These are phyloP conservation scores for Scenedesmus sp. DNA, from an alignment of 163 green algal genomes.

Conservation along the genomic window DNA sequence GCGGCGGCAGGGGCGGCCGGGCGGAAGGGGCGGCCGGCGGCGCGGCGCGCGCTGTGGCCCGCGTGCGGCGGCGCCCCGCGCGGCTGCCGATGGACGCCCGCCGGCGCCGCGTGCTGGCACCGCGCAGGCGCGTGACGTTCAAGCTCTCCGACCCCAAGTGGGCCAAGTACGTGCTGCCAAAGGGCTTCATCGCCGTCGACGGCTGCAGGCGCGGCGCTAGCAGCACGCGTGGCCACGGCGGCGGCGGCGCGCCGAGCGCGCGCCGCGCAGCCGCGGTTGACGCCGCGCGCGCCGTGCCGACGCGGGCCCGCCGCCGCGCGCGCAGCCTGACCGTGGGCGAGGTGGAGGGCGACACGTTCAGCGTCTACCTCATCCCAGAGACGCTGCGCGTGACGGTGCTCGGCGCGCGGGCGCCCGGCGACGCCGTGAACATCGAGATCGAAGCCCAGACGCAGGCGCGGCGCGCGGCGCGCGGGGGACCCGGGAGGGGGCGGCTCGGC, in stretches of 20 bases:
- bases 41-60: not conserved
- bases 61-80: too few relatives aligned
- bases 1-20: not conserved
- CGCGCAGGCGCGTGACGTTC: constrained; percentile 46
- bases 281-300: too few relatives aligned
- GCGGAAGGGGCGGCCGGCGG: not conserved
- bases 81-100: too few relatives aligned
- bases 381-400: constrained; percentile 91
- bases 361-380: constrained; percentile 97
- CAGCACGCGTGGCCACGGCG: too few relatives aligned
- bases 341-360: constrained; percentile 72
- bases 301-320: too few relatives aligned
- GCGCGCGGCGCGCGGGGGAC: too few relatives aligned
- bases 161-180: constrained; percentile 97
- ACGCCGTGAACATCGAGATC: constrained; percentile 92
- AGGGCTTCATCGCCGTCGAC: constrained; percentile 97
- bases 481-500: too few relatives aligned
- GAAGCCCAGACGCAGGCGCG: constrained; percentile 92
- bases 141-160: constrained; percentile 73
- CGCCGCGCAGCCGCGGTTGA: too few relatives aligned
- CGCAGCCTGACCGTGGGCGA: constrained; percentile 94
- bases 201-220: too few relatives aligned
- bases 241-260: too few relatives aligned
- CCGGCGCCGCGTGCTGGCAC: too few relatives aligned
- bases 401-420: constrained; percentile 68